Percentiles rank a stretch among this genome's conserved stretches.
These are phyloP conservation scores for Stagonosporopsis tanaceti DNA, from an alignment of 2,329 filamentous ascomycete species.

Conservation along the genomic window DNA sequence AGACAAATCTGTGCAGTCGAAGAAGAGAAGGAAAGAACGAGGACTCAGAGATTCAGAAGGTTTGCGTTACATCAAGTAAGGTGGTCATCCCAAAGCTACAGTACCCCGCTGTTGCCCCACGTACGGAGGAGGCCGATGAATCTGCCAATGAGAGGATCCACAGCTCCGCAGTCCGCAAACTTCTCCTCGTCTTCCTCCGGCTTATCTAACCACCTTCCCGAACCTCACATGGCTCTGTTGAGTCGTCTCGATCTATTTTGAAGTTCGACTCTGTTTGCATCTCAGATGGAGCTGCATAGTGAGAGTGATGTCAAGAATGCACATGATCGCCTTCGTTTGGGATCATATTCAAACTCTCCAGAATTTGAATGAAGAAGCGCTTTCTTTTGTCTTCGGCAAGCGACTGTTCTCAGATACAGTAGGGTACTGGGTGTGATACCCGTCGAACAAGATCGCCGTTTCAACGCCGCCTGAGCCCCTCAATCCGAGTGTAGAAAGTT, in stretches of 20 bases:
- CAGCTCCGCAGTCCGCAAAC: conserved; percentile 12
- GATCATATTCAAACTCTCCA: too few relatives aligned
- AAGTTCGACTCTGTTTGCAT: too few relatives aligned
- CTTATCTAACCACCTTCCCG: conserved; percentile 21
- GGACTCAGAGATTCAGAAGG: neutral
- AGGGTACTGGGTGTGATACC: too few relatives aligned
- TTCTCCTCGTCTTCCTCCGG: neutral
- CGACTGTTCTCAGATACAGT: too few relatives aligned
- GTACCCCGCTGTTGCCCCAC: conserved; percentile 17
- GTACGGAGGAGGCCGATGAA: conserved; percentile 16
- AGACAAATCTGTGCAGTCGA: neutral
- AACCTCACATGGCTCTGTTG: neutral
- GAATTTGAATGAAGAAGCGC: too few relatives aligned
- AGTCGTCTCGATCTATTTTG: neutral
- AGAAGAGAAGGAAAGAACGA: neutral
- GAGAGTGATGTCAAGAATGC: too few relatives aligned
- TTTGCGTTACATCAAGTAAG: neutral
- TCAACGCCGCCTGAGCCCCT: too few relatives aligned
- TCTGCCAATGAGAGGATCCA: conserved; percentile 11
- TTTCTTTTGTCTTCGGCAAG: too few relatives aligned
- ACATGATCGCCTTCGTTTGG: too few relatives aligned
- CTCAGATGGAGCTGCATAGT: too few relatives aligned
- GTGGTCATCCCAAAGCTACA: neutral
- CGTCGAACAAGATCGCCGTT: too few relatives aligned
- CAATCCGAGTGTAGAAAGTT: too few relatives aligned